A percentile compares a stretch with the other conserved stretches of the same genome.
Evolutionary conservation across 2,329 filamentous ascomycete species (phyloP).

Genomic region (Kalmusia sp.): DNA sequence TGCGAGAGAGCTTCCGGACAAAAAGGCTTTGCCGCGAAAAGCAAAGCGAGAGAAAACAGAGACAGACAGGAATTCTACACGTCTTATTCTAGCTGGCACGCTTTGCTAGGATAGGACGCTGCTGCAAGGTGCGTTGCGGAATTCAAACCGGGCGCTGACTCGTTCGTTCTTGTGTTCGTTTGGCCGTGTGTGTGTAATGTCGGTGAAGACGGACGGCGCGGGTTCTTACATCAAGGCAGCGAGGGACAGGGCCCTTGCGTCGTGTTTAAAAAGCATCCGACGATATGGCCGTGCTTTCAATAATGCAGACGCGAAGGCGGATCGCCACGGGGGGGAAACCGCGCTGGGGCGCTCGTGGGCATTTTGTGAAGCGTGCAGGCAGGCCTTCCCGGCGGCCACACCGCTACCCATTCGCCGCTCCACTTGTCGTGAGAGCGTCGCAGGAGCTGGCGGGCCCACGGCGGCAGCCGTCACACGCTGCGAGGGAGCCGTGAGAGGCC

Average conservation of each 20-base stretch:
- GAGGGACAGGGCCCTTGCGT: constrained; percentile 44
- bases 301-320: constrained; percentile 27
- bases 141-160: constrained; percentile 37
- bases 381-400: constrained; percentile 36
- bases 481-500: constrained; percentile 18
- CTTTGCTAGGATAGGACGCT: constrained; percentile 27
- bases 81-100: constrained; percentile 33
- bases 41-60: constrained; percentile 42
- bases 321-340: constrained; percentile 36
- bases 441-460: constrained; percentile 25
- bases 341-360: constrained; percentile 26
- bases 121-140: constrained; percentile 41
- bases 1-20: constrained; percentile 34
- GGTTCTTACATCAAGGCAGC: constrained; percentile 16
- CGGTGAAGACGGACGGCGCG: constrained; percentile 18
- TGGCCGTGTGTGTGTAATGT: constrained; percentile 21
- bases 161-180: constrained; percentile 23
- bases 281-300: constrained; percentile 34
- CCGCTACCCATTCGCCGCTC: constrained; percentile 31
- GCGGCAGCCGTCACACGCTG: constrained; percentile 26
- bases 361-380: constrained; percentile 38
- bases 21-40: constrained; percentile 39
- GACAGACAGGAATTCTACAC: constrained; percentile 37
- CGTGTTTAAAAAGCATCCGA: constrained; percentile 34
- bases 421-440: constrained; percentile 22